Evolutionary conservation across 2,329 filamentous ascomycete genomes (phyloP).

Genomic region (Nothophaeocryptopus gaeumannii): DNA sequence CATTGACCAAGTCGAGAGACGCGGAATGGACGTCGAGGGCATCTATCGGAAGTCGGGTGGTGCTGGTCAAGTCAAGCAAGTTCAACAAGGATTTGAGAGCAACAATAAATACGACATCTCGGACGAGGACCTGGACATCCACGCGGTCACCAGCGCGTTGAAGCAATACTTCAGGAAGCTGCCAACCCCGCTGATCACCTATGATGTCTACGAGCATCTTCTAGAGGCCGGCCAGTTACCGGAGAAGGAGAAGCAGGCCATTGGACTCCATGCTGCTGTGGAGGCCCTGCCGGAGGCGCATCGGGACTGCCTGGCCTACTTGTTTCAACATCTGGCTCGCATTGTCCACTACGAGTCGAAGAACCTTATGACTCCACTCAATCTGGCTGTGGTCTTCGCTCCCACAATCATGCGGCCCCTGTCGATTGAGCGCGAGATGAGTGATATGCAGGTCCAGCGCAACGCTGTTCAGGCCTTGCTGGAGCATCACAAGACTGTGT

Average conservation of each 20-base stretch:
- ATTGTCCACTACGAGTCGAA: constrained; percentile 79
- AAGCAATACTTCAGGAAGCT: constrained; percentile 98
- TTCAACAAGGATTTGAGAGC: constrained; percentile 89
- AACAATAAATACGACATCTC: constrained; percentile 79
- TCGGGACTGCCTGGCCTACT: constrained; percentile 83
- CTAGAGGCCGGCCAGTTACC: constrained; percentile 66
- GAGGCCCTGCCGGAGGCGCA: constrained; percentile 78
- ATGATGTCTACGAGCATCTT: constrained; percentile 84
- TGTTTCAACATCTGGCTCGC: constrained; percentile 87
- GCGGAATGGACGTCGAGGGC: constrained; percentile 95
- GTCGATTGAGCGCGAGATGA: constrained; percentile 90
- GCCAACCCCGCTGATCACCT: constrained; percentile 84
- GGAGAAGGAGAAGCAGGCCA: constrained; percentile 65
- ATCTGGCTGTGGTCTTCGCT: constrained; percentile 93
- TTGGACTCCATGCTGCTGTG: constrained; percentile 70
- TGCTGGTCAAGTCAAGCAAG: constrained; percentile 81
- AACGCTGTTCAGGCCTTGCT: constrained; percentile 88
- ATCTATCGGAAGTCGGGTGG: constrained; percentile 98
- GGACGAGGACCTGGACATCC: constrained; percentile 90
- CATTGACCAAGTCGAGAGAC: constrained; percentile 92
- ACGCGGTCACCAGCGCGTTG: constrained; percentile 88
- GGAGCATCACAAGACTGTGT: constrained; percentile 82
- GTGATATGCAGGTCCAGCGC: constrained; percentile 91
- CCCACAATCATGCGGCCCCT: constrained; percentile 94
- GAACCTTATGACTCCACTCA: constrained; percentile 95